These are phyloP conservation scores for Gremmenia infestans DNA, from an alignment of 2,329 filamentous ascomycete genomes.

Conservation along the genomic window DNA sequence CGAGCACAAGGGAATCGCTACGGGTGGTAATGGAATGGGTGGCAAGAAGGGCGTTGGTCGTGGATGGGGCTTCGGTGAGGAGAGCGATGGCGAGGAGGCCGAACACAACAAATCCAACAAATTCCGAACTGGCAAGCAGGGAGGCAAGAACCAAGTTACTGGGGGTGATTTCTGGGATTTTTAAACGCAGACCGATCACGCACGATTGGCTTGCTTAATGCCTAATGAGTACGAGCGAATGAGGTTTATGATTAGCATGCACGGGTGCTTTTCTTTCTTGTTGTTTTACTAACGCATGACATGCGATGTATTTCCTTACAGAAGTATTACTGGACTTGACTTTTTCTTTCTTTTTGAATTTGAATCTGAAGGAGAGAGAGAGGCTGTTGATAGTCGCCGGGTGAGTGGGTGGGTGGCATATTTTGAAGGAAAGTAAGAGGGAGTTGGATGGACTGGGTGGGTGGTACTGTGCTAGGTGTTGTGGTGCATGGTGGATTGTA, in stretches of 20 bases:
- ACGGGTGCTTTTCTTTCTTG: background rate
- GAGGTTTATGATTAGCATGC: conserved; percentile 14
- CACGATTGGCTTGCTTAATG: conserved; percentile 17
- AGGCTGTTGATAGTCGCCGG: no score
- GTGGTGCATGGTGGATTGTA: no score
- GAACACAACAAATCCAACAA: conserved; percentile 25
- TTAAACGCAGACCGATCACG: conserved; percentile 15
- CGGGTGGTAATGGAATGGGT: conserved; percentile 26
- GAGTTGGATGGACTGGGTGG: no score
- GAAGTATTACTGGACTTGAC: background rate
- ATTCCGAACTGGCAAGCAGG: conserved; percentile 25
- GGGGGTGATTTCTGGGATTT: conserved; percentile 36
- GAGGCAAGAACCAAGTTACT: conserved; percentile 22
- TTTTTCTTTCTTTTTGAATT: background rate
- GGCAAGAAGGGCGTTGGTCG: conserved; percentile 26
- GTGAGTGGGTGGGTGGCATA: no score
- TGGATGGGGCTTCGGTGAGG: conserved; percentile 54
- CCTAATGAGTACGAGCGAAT: conserved; percentile 17
- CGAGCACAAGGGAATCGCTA: conserved; percentile 23
- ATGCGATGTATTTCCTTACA: conserved; percentile 6
- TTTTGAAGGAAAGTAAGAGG: no score
- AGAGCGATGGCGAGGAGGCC: conserved; percentile 40
- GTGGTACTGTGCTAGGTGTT: no score
- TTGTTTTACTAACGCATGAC: conserved; percentile 2
- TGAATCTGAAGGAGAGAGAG: background rate